Evolutionary conservation across 192 early-diverging fungal genomes (phyloP).

Genomic region (Powellomyces hirtus): DNA sequence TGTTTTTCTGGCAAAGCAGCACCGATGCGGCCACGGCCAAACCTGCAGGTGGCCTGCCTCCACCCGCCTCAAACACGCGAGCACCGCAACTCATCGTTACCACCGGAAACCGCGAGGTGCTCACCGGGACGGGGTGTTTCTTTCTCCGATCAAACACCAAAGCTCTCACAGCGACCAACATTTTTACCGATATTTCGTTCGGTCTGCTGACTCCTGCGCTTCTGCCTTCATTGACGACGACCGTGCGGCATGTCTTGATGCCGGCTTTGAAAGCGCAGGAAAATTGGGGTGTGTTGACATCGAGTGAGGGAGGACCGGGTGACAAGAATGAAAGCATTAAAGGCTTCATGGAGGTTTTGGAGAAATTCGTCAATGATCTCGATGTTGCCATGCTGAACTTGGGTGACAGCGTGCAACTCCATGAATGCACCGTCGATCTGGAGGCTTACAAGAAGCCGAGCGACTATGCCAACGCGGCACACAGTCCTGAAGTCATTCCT

Average conservation of each 20-base stretch:
- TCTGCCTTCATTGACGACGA: constrained; percentile 55
- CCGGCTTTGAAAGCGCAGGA: constrained; percentile 61
- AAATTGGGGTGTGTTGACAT: constrained; percentile 56
- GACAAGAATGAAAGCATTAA: constrained; percentile 54
- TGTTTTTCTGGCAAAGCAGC: constrained; percentile 59
- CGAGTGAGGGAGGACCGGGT: not conserved
- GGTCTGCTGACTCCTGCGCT: constrained; percentile 50
- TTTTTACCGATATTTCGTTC: constrained; percentile 54
- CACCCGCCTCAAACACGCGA: not conserved
- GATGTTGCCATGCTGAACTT: constrained; percentile 70
- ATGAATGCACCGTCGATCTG: constrained; percentile 52
- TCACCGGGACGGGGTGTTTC: constrained; percentile 55
- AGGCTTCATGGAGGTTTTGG: constrained; percentile 55
- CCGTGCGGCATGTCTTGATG: constrained; percentile 60
- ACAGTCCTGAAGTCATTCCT: constrained; percentile 56
- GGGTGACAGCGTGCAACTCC: constrained; percentile 57
- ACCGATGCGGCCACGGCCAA: not conserved
- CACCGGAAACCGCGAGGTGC: constrained; percentile 47
- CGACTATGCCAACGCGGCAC: constrained; percentile 56
- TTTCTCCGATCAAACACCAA: constrained; percentile 56
- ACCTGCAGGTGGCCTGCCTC: not conserved
- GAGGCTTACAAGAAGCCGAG: constrained; percentile 55
- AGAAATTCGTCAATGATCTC: constrained; percentile 57
- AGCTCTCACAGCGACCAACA: constrained; percentile 54
- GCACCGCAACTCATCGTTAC: constrained; percentile 48